These are phyloP conservation scores for Metarhizium rileyi DNA, from an alignment of 2,329 filamentous ascomycete genomes.

Conservation along the genomic window DNA sequence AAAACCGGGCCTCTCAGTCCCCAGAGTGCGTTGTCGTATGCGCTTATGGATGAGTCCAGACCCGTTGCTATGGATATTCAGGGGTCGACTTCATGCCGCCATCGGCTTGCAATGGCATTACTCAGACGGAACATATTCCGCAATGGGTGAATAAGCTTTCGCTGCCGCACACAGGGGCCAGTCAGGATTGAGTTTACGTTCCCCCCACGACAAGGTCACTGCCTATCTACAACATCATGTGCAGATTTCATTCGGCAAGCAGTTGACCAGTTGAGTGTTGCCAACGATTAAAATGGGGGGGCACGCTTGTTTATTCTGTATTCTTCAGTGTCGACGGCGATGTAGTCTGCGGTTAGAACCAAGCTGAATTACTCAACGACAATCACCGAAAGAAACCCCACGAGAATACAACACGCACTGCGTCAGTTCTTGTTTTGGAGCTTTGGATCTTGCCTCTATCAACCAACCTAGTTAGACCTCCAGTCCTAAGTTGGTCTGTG, in stretches of 20 bases:
- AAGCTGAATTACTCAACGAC: too few relatives aligned
- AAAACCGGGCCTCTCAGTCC: constrained; percentile 48
- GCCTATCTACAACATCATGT: constrained; percentile 51
- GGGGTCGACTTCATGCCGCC: constrained; percentile 54
- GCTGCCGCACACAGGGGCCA: constrained; percentile 44
- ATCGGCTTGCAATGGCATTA: constrained; percentile 43
- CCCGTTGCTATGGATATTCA: constrained; percentile 47
- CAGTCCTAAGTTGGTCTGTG: too few relatives aligned
- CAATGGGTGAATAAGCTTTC: constrained; percentile 48
- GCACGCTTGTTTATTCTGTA: too few relatives aligned
- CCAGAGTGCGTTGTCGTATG: constrained; percentile 53
- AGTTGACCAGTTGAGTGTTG: constrained; percentile 55
- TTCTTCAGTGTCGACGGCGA: too few relatives aligned
- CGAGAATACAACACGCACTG: too few relatives aligned
- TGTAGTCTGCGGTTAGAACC: too few relatives aligned
- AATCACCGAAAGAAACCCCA: too few relatives aligned
- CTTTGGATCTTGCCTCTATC: too few relatives aligned
- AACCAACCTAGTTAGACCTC: too few relatives aligned
- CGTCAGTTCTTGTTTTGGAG: too few relatives aligned
- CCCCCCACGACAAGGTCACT: constrained; percentile 46
- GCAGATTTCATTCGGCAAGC: constrained; percentile 45
- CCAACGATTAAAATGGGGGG: too few relatives aligned
- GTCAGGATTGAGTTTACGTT: constrained; percentile 52
- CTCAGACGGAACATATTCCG: constrained; percentile 39
- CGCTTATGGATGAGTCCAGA: constrained; percentile 60